Evolutionary conservation across 805 yeast genomes (phyloP), one percentile per base, ranked within the genome.

Genomic region (Maudiozyma saulgeensis): DNA sequence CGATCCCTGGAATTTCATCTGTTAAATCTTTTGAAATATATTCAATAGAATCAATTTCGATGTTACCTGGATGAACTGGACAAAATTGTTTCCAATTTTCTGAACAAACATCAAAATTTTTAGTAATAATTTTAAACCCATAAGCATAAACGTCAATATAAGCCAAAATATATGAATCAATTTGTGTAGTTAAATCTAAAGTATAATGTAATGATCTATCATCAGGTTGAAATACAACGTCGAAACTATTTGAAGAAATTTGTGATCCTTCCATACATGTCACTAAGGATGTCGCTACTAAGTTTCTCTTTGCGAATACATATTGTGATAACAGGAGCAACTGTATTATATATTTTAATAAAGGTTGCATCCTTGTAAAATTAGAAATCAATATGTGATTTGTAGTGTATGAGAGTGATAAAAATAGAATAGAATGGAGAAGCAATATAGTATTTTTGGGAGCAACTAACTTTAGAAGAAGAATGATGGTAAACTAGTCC

Each of bases 31-130:
- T 57, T 18, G 79, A 66, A 26, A 82, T 73, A 53, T 85, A 79
- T 64, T 80, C 77, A 50, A 83, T 69, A 21, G 93, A 80, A 55
- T 84, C 83, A 46, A 90, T 76, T 58, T 85, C 87, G 61, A 90
- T 77, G 39, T 79, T 68, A 32, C 96, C 96, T 0, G 96, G 90
- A 57, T 74, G 81, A 34, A 90, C 65, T 1, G 96, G 96, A 68
- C 97, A 90, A 63, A 90, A 86, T 69, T 90, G 95, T 61, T 84
- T 84, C 84, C 95, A 82, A 47, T 78, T 67, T 40, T 71, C 49
- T 4, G 57, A 43, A 70, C 97, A 90, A 51, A 87, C 69, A 60
- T 87, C 77, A 46, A 89, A 64, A 1, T 63, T 59, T 57, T 74
- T 70, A 6, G 75, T 66, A 54, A 88, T 81, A 61, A 87, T 76